Percentiles rank a stretch among this genome's conserved stretches.
Conservation (phyloP, 441 rosid species). For the Melastoma candidum region DNA sequence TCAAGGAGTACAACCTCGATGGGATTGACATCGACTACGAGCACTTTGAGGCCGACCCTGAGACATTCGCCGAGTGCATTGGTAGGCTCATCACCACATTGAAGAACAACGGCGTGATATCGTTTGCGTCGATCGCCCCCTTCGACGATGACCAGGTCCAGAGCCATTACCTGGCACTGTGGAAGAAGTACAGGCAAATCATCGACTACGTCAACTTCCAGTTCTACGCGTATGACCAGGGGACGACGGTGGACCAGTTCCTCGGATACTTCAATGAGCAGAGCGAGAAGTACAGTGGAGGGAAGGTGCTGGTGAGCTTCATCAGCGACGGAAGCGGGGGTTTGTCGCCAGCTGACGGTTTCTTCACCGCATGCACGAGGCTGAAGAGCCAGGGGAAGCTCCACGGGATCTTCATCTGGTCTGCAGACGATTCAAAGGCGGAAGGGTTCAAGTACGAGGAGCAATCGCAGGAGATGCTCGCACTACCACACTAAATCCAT, state of each 20-base stretch:
- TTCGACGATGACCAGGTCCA: slow-evolving; percentile 31
- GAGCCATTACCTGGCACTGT: slow-evolving; percentile 33
- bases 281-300: slow-evolving; percentile 27
- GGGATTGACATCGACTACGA: slow-evolving; percentile 36
- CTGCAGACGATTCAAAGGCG: slow-evolving; percentile 30
- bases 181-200: slow-evolving; percentile 28
- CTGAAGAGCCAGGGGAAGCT: slow-evolving; percentile 27
- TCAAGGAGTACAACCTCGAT: slow-evolving; percentile 27
- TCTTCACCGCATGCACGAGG: slow-evolving; percentile 31
- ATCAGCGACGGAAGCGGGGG: slow-evolving; percentile 30
- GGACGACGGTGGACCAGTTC: slow-evolving; percentile 28
- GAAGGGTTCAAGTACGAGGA: slow-evolving; percentile 29
- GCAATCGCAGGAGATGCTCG: slow-evolving; percentile 31
- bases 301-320: slow-evolving; percentile 32
- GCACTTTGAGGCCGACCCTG: slow-evolving; percentile 26
- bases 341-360: slow-evolving; percentile 23
- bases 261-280: slow-evolving; percentile 26
- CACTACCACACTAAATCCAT: slow-evolving; percentile 16
- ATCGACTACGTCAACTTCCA: slow-evolving; percentile 42
- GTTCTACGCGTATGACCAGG: slow-evolving; percentile 33
- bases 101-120: slow-evolving; percentile 26
- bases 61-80: slow-evolving; percentile 29
- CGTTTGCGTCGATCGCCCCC: slow-evolving; percentile 37
- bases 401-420: slow-evolving; percentile 34
- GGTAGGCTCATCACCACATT: slow-evolving; percentile 28